Evolutionary conservation across 2,329 filamentous ascomycete species (phyloP).

Genomic region (Niveomyces coronatus): DNA sequence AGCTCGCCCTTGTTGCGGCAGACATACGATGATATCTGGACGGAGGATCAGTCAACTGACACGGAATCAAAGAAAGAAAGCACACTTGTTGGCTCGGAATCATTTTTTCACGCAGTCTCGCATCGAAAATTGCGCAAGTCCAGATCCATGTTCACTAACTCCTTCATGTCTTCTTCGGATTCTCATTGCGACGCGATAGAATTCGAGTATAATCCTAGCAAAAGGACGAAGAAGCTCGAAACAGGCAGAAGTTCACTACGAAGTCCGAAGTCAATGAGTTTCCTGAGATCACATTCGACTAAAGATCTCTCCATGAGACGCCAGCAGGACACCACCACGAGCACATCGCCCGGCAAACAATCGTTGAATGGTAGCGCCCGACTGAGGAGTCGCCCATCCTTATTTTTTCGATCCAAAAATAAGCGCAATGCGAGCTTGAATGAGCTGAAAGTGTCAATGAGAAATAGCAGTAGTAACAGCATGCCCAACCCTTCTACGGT

Average conservation of each 20-base stretch:
- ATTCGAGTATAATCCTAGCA: too few species aligned
- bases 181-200: background rate
- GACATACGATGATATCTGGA: slow-evolving; percentile 1
- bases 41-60: slow-evolving; percentile 2
- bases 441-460: slow-evolving; percentile 38
- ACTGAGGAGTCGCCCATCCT: slow-evolving; percentile 31
- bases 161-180: slow-evolving; percentile 12
- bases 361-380: slow-evolving; percentile 13
- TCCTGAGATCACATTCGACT: slow-evolving; percentile 23
- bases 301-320: background rate
- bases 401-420: slow-evolving; percentile 31
- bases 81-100: background rate
- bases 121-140: slow-evolving; percentile 30
- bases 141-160: slow-evolving; percentile 40
- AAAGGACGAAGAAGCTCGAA: too few species aligned
- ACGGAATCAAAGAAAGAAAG: background rate
- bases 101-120: background rate
- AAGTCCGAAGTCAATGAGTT: slow-evolving; percentile 46
- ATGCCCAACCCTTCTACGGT: slow-evolving; percentile 22
- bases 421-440: slow-evolving; percentile 23
- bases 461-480: slow-evolving; percentile 33
- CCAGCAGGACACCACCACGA: background rate
- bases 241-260: slow-evolving; percentile 21
- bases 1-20: slow-evolving; percentile 1
- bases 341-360: slow-evolving; percentile 3